Evolutionary conservation across 176 grass and related monocot species (phyloP).

Genomic region (Pharus latifolius): DNA sequence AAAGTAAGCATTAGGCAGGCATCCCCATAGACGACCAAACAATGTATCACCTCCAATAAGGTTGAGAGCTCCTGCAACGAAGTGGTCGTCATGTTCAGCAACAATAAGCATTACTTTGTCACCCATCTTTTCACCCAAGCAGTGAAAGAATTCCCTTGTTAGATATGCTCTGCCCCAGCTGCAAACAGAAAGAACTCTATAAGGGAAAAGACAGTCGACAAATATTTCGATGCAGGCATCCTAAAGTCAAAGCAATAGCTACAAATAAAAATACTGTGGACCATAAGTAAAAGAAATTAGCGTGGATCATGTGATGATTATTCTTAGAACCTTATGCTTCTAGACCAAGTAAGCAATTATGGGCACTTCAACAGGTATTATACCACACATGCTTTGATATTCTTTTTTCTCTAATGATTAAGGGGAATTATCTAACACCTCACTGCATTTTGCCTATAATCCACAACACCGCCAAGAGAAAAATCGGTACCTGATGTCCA

Average conservation of each 20-base stretch:
- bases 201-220: neutral
- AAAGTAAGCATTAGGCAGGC: slow-evolving; percentile 68
- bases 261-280: neutral
- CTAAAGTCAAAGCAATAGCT: neutral
- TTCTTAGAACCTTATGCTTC: neutral
- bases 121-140: slow-evolving; percentile 73
- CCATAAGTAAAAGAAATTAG: neutral
- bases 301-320: neutral
- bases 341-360: neutral
- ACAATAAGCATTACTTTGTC: slow-evolving; percentile 77
- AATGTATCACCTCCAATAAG: slow-evolving; percentile 86
- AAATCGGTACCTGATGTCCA: no score
- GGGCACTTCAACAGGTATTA: neutral
- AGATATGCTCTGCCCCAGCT: slow-evolving; percentile 92
- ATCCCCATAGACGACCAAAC: slow-evolving; percentile 94
- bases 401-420: neutral
- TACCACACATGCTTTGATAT: neutral
- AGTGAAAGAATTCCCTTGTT: slow-evolving; percentile 84
- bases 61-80: slow-evolving; percentile 88
- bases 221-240: neutral
- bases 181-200: neutral
- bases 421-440: no score
- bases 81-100: slow-evolving; percentile 59
- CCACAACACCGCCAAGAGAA: no score
- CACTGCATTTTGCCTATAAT: no score